Conservation (phyloP, 306 rosid species). For the Amphicarpaea edgeworthii region DNA sequence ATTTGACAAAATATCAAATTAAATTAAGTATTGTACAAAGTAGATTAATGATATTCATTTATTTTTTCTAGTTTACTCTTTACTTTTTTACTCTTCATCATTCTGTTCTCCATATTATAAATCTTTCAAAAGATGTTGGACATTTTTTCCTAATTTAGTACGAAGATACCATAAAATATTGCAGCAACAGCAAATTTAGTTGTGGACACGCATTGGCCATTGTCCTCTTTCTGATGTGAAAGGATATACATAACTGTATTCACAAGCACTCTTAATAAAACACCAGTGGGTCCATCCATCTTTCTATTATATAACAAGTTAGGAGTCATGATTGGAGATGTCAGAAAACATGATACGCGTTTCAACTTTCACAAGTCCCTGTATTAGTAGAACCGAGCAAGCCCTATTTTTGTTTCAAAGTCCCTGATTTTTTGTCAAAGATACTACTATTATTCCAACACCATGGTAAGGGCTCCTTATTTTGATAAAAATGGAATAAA, state of each 20-base stretch:
- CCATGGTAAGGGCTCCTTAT: constrained; percentile 55
- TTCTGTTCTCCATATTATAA: background rate
- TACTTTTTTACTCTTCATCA: background rate
- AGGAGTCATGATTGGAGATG: constrained; percentile 11
- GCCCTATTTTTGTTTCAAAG: too few relatives aligned
- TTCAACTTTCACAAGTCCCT: constrained; percentile 29
- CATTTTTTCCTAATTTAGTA: background rate
- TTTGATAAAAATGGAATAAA: constrained; percentile 48
- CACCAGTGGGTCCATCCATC: constrained; percentile 39
- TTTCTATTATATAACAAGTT: background rate
- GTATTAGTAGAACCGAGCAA: constrained; percentile 27
- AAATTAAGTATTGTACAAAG: background rate
- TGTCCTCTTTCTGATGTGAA: background rate
- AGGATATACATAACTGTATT: constrained; percentile 1
- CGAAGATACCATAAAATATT: background rate
- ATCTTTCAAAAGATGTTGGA: background rate
- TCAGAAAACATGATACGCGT: constrained; percentile 48
- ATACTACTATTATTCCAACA: too few relatives aligned
- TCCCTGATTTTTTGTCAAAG: too few relatives aligned
- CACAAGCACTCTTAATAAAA: constrained; percentile 1
- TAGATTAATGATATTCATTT: background rate
- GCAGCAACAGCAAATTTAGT: background rate
- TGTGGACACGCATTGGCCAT: background rate
- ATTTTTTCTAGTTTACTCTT: background rate
- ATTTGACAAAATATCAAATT: background rate